These are phyloP conservation scores for Ustilago vetiveriae DNA, from an alignment of 1,284 basidiomycete species.

Conservation along the genomic window DNA sequence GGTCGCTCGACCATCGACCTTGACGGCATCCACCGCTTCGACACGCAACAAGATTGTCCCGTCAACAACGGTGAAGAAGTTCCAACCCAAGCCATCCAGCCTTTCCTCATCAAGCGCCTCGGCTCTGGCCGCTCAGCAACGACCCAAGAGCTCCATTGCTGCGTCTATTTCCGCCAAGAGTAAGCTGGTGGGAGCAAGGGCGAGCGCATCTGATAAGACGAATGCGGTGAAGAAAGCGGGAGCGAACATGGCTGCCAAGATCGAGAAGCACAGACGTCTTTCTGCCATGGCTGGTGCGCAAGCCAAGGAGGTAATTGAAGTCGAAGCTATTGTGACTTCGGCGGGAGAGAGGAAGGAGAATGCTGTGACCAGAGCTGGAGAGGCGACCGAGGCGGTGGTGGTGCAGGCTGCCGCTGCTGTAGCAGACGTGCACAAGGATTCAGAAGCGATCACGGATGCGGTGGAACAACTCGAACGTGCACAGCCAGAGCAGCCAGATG, in stretches of 20 bases:
- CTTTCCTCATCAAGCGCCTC: background rate
- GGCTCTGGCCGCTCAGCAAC: background rate
- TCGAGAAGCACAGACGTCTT: conserved; percentile 11
- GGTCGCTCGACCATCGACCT: conserved; percentile 6
- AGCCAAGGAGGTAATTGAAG: background rate
- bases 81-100: conserved; percentile 24
- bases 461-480: background rate
- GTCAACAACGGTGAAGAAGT: conserved; percentile 19
- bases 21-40: conserved; percentile 34
- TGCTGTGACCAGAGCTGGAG: background rate
- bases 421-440: no score
- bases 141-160: conserved; percentile 28
- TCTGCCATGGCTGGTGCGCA: background rate
- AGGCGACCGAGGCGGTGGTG: background rate
- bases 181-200: conserved; percentile 14
- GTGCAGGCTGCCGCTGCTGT: no score
- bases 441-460: background rate
- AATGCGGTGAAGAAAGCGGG: conserved; percentile 19
- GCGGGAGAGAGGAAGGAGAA: background rate
- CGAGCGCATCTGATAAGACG: conserved; percentile 6
- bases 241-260: conserved; percentile 2
- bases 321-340: no score
- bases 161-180: conserved; percentile 22
- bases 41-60: conserved; percentile 39
- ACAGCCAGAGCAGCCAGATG: background rate